phyloP scores from a whole-genome alignment of 306 rosid genomes.

The Albizia julibrissin region DNA sequence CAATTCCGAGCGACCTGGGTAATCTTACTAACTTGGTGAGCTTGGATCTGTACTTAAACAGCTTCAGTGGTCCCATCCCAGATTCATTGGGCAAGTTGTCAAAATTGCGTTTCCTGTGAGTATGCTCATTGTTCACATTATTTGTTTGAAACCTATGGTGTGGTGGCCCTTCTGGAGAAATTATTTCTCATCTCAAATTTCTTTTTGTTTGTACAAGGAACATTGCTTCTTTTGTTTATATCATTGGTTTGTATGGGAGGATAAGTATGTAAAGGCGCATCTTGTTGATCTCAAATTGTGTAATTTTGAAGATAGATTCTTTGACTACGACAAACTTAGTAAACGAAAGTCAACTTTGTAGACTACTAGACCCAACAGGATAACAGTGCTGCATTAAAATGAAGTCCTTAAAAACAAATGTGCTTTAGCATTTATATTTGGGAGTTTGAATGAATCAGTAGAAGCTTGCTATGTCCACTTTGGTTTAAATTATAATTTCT shows the following conservation, averaged over 20 bases:
- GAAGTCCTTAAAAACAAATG: not conserved
- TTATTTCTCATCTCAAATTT: not conserved
- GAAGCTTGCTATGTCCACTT: not conserved
- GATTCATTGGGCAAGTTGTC: conserved; percentile 91
- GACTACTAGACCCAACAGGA: not conserved
- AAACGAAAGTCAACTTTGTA: not conserved
- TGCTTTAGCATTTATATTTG: conserved; percentile 9
- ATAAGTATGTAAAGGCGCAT: not conserved
- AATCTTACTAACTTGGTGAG: conserved; percentile 99
- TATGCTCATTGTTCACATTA: conserved; percentile 32
- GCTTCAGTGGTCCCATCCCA: conserved; percentile 87
- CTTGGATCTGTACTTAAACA: conserved; percentile 94
- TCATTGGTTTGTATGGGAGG: conserved; percentile 1
- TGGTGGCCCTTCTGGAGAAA: not conserved
- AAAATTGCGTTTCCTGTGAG: conserved; percentile 96
- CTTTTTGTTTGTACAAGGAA: conserved; percentile 6
- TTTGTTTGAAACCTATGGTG: not conserved
- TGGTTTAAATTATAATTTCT: not conserved
- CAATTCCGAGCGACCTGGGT: conserved; percentile 92
- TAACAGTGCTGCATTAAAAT: not conserved
- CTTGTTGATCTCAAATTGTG: not conserved
- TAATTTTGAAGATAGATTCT: not conserved
- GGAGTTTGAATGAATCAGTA: not conserved
- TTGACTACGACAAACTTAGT: not conserved
- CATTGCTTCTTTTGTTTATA: conserved; percentile 16